Evolutionary conservation across 192 early-diverging fungal species (phyloP).

Genomic region (Phlyctochytrium bullatum): DNA sequence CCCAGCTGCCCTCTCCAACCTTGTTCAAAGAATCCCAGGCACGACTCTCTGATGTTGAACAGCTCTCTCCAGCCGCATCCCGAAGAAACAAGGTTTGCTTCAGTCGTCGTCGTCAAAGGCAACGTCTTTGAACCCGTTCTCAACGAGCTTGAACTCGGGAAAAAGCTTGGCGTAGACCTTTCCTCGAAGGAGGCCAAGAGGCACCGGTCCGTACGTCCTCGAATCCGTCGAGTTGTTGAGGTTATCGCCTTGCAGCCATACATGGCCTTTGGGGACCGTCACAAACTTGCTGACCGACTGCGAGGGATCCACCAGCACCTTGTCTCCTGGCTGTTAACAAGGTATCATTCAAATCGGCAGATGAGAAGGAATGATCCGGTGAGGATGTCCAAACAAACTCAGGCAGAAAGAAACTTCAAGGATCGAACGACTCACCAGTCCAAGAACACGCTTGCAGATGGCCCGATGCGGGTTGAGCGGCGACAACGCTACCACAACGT

Average conservation of each 20-base stretch:
- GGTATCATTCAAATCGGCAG: background rate
- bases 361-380: constrained; percentile 3
- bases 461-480: constrained; percentile 63
- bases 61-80: no score
- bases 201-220: constrained; percentile 82
- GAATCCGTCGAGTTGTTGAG: constrained; percentile 88
- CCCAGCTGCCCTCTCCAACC: no score
- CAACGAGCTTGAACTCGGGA: constrained; percentile 10
- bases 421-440: constrained; percentile 53
- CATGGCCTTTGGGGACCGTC: constrained; percentile 74
- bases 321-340: constrained; percentile 70
- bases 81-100: no score
- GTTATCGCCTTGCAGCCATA: constrained; percentile 94
- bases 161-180: constrained; percentile 62
- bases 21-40: no score
- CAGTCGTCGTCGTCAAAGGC: no score
- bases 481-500: constrained; percentile 75
- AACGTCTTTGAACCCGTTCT: background rate
- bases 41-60: no score
- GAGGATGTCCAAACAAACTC: background rate
- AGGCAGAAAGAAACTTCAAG: background rate
- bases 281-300: constrained; percentile 54
- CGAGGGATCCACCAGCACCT: constrained; percentile 75
- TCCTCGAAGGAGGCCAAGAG: constrained; percentile 76
- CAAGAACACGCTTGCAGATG: constrained; percentile 82